Evolutionary conservation across 805 yeast genomes (phyloP), one percentile per base, ranked within the genome.

Genomic region (Candida coquimbonensis): DNA sequence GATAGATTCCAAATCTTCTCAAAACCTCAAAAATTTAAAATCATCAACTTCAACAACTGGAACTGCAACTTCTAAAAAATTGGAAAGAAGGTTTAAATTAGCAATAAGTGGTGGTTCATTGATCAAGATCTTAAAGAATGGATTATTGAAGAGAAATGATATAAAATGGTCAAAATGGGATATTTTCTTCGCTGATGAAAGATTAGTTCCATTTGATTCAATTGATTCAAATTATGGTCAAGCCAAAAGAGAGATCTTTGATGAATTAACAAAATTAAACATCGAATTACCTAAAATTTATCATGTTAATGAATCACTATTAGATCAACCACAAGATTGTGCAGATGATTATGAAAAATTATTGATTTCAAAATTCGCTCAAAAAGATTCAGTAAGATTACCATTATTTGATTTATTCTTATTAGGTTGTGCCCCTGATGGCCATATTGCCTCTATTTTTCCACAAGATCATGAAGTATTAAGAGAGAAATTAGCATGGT

Each of bases 341-440:
- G 98, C 99, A 6, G 98, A 93, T 63, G 77, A 72, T 52, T 93
- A 93, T 66, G 99, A 93, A 61, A 87, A 88, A 66, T 72, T 80
- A 19, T 72, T 93, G 46, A 86, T 93, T 47, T 80, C 78, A 59
- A 93, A 91, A 44, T 93, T 93, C 69, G 99, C 99, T 11, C 89
- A 87, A 44, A 91, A 95, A 63, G 98, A 93, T 65, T 83, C 96
- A 16, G 99, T 93, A 46, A 89, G 90, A 67, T 74, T 91, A 50
- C 99, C 99, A 49, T 81, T 87, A 79, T 91, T 93, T 68, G 98
- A 93, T 65, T 69, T 93, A 44, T 77, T 93, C 51, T 70, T 93
- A 53, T 73, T 93, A 48, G 99, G 99, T 25, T 91, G 98, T 72
- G 99, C 99, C 1, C 98, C 98, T 3, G 99, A 91, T 65, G 99